Conservation (phyloP, 2,329 filamentous ascomycete genomes). For the Corinectria fuckeliana region DNA sequence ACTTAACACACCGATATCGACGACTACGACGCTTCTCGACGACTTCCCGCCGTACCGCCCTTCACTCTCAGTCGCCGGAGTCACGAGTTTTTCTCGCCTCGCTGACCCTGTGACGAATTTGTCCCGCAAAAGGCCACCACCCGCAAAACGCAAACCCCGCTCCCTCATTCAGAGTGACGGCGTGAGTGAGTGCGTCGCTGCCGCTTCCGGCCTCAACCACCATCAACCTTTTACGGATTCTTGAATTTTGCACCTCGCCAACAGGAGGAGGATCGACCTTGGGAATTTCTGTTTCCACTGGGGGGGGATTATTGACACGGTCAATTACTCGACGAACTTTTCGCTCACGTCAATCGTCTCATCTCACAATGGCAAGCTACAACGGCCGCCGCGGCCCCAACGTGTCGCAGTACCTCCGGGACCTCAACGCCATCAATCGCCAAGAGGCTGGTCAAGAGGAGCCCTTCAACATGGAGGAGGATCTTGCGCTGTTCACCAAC, state of each 20-base stretch:
- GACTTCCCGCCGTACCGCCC: conserved; percentile 3
- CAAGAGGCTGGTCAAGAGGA: conserved; percentile 62
- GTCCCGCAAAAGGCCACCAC: conserved; percentile 27
- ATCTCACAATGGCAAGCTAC: conserved; percentile 70
- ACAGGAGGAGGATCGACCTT: conserved; percentile 18
- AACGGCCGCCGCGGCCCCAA: conserved; percentile 81
- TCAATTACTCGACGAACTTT: neutral
- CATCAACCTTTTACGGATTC: conserved; percentile 9
- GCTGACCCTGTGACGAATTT: conserved; percentile 26
- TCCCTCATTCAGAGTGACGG: conserved; percentile 16
- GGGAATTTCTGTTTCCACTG: neutral
- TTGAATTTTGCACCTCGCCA: conserved; percentile 1
- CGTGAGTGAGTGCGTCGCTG: conserved; percentile 8
- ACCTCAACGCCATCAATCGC: conserved; percentile 78
- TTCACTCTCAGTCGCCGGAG: conserved; percentile 11
- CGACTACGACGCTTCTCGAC: conserved; percentile 15
- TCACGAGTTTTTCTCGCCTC: neutral
- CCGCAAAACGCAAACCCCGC: conserved; percentile 40
- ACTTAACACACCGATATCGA: conserved; percentile 9
- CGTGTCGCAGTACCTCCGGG: conserved; percentile 87
- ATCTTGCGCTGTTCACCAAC: conserved; percentile 82
- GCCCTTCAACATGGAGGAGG: conserved; percentile 69
- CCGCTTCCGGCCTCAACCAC: conserved; percentile 19
- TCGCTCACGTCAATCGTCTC: neutral
- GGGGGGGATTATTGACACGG: conserved; percentile 2